These are phyloP conservation scores for Serendipita sp. DNA, from an alignment of 768 basidiomycete species.

Conservation along the genomic window DNA sequence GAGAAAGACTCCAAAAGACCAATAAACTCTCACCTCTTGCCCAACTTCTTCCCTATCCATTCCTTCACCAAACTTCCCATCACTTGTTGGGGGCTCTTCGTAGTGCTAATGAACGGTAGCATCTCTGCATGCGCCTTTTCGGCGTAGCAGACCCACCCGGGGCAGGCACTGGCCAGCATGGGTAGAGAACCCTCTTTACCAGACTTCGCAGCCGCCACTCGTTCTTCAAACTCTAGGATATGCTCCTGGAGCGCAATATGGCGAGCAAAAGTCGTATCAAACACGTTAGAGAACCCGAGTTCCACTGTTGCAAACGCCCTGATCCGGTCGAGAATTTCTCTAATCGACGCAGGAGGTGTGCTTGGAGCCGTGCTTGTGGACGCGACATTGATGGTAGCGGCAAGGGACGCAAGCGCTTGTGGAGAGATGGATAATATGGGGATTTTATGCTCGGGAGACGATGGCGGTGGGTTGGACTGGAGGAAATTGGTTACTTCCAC, in stretches of 20 bases:
- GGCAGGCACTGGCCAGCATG: constrained; percentile 91
- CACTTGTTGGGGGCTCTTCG: constrained; percentile 86
- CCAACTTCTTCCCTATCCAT: constrained; percentile 58
- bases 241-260: constrained; percentile 76
- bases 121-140: constrained; percentile 94
- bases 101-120: constrained; percentile 72
- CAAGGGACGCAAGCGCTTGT: constrained; percentile 69
- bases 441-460: constrained; percentile 28
- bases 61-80: constrained; percentile 89
- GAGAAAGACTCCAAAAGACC: background rate
- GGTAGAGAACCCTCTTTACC: constrained; percentile 33
- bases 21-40: constrained; percentile 38
- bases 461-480: constrained; percentile 30
- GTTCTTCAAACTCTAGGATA: constrained; percentile 60
- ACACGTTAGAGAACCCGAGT: constrained; percentile 66
- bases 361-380: constrained; percentile 11
- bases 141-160: constrained; percentile 98
- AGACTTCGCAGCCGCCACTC: constrained; percentile 24
- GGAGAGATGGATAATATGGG: constrained; percentile 81
- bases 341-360: background rate
- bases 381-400: constrained; percentile 23
- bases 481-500: constrained; percentile 77
- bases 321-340: constrained; percentile 45
- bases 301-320: constrained; percentile 47
- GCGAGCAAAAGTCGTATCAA: constrained; percentile 89